Percentiles rank a stretch among this genome's conserved stretches.
phyloP scores from a whole-genome alignment of 2,329 filamentous ascomycete species.

The Colletotrichum sp. region DNA sequence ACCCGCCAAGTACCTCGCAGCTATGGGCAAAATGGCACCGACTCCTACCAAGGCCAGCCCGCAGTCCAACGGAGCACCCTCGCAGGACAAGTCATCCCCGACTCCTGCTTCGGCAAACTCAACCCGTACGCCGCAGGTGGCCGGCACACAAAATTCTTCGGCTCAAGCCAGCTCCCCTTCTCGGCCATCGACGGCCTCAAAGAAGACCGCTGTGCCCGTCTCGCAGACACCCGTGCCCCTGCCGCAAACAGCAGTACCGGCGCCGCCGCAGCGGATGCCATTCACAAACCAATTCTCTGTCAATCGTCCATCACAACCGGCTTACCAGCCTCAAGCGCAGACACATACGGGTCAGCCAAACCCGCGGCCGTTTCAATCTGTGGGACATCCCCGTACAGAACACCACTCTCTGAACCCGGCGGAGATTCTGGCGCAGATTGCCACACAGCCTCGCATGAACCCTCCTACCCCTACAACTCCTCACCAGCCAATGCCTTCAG shows the following conservation, averaged over 20 bases:
- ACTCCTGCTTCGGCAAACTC: background rate
- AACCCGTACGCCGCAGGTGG: background rate
- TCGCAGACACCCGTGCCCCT: background rate
- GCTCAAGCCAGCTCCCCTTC: background rate
- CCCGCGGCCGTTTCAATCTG: background rate
- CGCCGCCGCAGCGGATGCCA: constrained; percentile 1
- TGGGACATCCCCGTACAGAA: background rate
- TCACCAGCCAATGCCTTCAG: background rate
- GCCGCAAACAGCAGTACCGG: background rate
- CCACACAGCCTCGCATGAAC: constrained; percentile 17
- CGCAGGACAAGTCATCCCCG: background rate
- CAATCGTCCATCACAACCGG: background rate
- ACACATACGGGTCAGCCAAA: background rate
- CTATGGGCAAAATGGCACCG: constrained; percentile 36
- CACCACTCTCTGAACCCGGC: constrained; percentile 15
- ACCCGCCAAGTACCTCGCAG: constrained; percentile 47
- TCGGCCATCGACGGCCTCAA: background rate
- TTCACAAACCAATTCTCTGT: constrained; percentile 8
- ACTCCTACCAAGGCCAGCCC: constrained; percentile 10
- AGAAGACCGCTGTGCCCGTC: background rate
- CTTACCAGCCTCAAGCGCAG: background rate
- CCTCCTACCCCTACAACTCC: constrained; percentile 8
- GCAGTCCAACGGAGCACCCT: background rate
- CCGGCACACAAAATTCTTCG: background rate
- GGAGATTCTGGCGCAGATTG: constrained; percentile 15